These are phyloP conservation scores for Axilococcus clingmanii DNA, from an alignment of 139 green algal species.

Conservation along the genomic window DNA sequence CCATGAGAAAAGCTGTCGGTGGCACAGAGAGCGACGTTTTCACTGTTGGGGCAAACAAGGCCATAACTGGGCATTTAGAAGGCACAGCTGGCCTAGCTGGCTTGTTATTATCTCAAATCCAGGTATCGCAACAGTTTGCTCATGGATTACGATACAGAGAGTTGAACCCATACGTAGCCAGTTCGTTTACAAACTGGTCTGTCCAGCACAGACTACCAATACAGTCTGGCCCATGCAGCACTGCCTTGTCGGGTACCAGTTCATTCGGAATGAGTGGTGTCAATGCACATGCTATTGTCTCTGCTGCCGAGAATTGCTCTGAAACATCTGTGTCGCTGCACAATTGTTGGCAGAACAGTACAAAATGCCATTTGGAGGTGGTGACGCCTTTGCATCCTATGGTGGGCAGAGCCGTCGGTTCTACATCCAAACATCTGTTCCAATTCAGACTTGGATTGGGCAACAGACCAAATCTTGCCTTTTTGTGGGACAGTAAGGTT, in stretches of 20 bases:
- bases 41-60: slow-evolving; percentile 56
- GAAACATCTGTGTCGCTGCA: background rate
- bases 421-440: slow-evolving; percentile 26
- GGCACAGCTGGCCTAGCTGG: slow-evolving; percentile 67
- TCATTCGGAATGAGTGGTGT: slow-evolving; percentile 79
- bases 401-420: slow-evolving; percentile 22
- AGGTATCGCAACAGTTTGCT: slow-evolving; percentile 24
- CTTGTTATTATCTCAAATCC: slow-evolving; percentile 41
- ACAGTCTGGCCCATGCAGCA: slow-evolving; percentile 8
- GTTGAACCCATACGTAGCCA: slow-evolving; percentile 64
- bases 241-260: slow-evolving; percentile 47
- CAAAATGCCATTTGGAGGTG: slow-evolving; percentile 7
- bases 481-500: slow-evolving; percentile 55
- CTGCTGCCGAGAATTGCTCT: background rate
- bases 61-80: slow-evolving; percentile 59
- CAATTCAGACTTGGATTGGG: slow-evolving; percentile 22
- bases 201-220: slow-evolving; percentile 40
- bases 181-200: slow-evolving; percentile 26
- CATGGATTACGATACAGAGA: slow-evolving; percentile 36
- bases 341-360: slow-evolving; percentile 7
- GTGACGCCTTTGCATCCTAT: slow-evolving; percentile 45
- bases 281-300: slow-evolving; percentile 69
- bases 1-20: slow-evolving; percentile 49
- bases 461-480: slow-evolving; percentile 27
- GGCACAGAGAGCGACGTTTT: slow-evolving; percentile 14